Evolutionary conservation across 805 yeast species (phyloP).

Genomic region (Metschnikowia continentalis): DNA sequence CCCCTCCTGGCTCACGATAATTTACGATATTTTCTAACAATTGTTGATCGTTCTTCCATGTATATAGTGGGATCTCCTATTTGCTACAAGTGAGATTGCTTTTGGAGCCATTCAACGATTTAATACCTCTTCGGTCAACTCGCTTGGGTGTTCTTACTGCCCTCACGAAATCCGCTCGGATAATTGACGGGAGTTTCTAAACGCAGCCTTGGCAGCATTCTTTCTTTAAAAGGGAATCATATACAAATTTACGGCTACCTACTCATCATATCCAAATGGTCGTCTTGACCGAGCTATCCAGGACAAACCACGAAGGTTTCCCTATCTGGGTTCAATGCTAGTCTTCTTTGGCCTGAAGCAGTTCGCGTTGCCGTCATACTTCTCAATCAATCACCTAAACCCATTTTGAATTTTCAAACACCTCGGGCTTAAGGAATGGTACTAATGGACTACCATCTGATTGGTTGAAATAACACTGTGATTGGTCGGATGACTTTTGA

Average conservation of each 20-base stretch:
- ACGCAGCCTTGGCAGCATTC: background rate
- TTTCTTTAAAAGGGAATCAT: background rate
- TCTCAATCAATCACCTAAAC: background rate
- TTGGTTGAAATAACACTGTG: no score
- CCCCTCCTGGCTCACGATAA: no score
- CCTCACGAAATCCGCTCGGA: background rate
- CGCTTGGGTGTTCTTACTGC: background rate
- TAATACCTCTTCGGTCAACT: background rate
- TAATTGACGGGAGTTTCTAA: background rate
- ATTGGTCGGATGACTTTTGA: no score
- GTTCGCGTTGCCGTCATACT: background rate
- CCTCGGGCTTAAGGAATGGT: background rate
- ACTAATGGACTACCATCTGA: background rate
- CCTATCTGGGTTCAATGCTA: background rate
- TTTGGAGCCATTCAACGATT: background rate
- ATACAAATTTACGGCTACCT: background rate
- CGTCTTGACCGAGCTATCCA: background rate
- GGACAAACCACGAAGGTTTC: background rate
- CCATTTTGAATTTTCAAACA: background rate
- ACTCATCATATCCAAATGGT: background rate
- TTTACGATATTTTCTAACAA: no score
- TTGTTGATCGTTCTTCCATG: no score
- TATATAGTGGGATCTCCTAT: no score
- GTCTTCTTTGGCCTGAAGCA: background rate
- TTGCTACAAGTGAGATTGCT: background rate